Evolutionary conservation across 176 grass and related monocot genomes (phyloP).

Genomic region (Hordeum marinum): DNA sequence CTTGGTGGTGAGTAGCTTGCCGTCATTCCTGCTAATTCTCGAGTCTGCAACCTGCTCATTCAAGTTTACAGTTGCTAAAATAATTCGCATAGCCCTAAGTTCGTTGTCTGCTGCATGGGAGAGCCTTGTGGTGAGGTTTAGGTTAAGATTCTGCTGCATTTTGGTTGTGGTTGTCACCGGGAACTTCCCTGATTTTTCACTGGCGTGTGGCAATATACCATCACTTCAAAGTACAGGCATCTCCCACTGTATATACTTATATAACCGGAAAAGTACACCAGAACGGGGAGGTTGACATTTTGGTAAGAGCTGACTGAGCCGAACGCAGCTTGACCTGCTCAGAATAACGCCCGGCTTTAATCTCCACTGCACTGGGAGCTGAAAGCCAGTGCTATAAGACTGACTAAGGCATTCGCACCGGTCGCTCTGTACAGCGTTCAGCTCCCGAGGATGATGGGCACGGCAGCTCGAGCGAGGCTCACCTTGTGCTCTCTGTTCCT

Average conservation of each 20-base stretch:
- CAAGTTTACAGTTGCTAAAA: no score
- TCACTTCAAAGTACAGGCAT: constrained; percentile 7
- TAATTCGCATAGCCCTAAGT: no score
- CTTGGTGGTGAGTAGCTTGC: no score
- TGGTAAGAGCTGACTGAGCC: background rate
- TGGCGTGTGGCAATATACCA: no score
- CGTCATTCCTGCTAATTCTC: no score
- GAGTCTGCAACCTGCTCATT: no score
- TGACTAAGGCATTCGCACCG: background rate
- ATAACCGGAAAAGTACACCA: background rate
- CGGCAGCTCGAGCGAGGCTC: background rate
- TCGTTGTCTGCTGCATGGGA: no score
- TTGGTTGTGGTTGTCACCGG: no score
- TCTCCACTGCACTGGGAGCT: background rate
- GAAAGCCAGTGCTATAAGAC: background rate
- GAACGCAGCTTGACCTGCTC: background rate
- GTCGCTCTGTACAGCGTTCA: background rate
- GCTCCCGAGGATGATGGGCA: background rate
- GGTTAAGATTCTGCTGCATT: no score
- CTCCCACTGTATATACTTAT: background rate
- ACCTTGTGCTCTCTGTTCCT: background rate
- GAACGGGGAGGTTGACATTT: background rate
- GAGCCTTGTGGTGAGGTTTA: no score
- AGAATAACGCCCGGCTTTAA: background rate
- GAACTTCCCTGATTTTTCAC: no score